A percentile compares a stretch with the other conserved stretches of the same genome.
phyloP scores from a whole-genome alignment of 495 filamentous ascomycete genomes.

The Bombardia bombarda region DNA sequence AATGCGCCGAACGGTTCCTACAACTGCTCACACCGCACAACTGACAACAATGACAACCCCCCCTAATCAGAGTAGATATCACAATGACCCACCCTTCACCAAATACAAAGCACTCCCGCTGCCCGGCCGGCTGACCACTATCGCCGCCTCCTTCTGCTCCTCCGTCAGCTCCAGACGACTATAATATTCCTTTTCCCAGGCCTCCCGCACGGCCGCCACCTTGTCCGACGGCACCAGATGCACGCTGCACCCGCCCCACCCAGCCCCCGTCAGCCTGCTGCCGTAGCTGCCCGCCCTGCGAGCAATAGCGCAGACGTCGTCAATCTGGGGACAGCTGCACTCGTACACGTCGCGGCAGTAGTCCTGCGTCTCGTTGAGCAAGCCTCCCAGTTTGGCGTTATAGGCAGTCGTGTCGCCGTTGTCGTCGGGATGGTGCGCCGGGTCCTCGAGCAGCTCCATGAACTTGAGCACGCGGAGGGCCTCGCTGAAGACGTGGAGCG shows the following conservation, averaged over 20 bases:
- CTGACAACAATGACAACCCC: no score
- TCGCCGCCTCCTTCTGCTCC: conserved; percentile 67
- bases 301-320: conserved; percentile 77
- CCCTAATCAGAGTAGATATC: no score
- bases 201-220: conserved; percentile 70
- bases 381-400: conserved; percentile 63
- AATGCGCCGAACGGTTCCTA: no score
- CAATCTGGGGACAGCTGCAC: conserved; percentile 84
- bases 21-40: no score
- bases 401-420: conserved; percentile 48
- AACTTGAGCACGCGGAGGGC: conserved; percentile 81
- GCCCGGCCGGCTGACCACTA: conserved; percentile 85
- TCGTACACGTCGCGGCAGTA: conserved; percentile 81
- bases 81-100: not conserved
- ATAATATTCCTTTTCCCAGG: conserved; percentile 79
- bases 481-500: conserved; percentile 84
- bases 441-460: conserved; percentile 55
- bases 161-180: conserved; percentile 61
- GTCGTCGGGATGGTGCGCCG: conserved; percentile 17
- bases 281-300: conserved; percentile 72
- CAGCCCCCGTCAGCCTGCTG: conserved; percentile 83
- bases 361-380: conserved; percentile 84
- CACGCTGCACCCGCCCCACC: conserved; percentile 94
- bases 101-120: conserved; percentile 53
- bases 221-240: conserved; percentile 84